Evolutionary conservation across 371 early-diverging fungal species (phyloP), one percentile per base, ranked within the genome.

Genomic region (Funneliformis caledonium): DNA sequence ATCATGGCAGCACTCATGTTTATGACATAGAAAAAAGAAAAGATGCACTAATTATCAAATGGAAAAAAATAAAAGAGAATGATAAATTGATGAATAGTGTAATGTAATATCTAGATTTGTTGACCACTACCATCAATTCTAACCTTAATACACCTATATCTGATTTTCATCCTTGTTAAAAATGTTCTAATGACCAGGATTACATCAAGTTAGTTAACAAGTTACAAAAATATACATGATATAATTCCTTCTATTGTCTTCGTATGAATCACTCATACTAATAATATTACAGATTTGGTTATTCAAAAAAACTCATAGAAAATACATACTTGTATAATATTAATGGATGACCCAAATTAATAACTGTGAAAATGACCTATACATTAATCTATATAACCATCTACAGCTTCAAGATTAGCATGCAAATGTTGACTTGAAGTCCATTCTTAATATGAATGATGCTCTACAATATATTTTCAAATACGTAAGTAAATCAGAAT

Each of bases 151-250:
- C 68, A 68, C 68, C 68, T 68, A n/a, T 68, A 10, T 16, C 48
- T 19, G 45, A 45, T 22, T 16, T 19, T 2, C 72, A 70, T 70
- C 45, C 45, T 37, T 70, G 45, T 50, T 9, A 72, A n/a, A n/a
- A n/a, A n/a, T n/a, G n/a, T n/a, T n/a, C n/a, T n/a, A 16, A 72
- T 72, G 12, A 70, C 42, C 45, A 70, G 26, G 72, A 70, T 70
- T 72, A 72, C n/a, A n/a, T n/a, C n/a, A n/a, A n/a, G n/a, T n/a
- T n/a, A n/a, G n/a, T n/a, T n/a, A n/a, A n/a, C n/a, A n/a, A n/a
- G n/a, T n/a, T n/a, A n/a, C 72, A 72, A 52, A 6, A 16, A 72
- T 48, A 72, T 48, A 72, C 72, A 19, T 1, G 48, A 7, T 72
- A 16, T 48, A 72, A 45, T 48, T 19, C 45, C 7, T 43, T 19